Percentiles rank a stretch among this genome's conserved stretches.
Conservation (phyloP, 805 yeast genomes). For the Candida michaelii region DNA sequence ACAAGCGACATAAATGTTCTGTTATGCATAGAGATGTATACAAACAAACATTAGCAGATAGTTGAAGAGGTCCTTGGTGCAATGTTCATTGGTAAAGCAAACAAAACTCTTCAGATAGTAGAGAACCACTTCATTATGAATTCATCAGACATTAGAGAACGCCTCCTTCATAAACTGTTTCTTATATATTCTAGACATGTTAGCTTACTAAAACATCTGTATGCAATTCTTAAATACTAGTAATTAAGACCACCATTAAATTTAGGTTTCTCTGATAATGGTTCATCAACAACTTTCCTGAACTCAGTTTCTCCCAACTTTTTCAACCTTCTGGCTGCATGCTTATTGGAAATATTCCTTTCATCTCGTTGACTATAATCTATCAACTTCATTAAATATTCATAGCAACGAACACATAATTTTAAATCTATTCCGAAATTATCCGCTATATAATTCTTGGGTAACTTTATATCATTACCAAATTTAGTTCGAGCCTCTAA, state of each 20-base stretch:
- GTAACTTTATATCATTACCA: conserved; percentile 17
- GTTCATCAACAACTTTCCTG: conserved; percentile 1
- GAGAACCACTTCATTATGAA: too few relatives aligned
- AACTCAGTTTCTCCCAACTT: conserved; percentile 13
- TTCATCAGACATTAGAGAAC: too few relatives aligned
- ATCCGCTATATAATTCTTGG: conserved; percentile 18
- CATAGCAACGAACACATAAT: conserved; percentile 25
- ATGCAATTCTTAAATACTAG: neutral
- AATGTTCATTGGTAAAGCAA: too few relatives aligned
- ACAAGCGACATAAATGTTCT: too few relatives aligned
- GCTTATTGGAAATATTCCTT: conserved; percentile 23
- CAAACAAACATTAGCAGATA: too few relatives aligned
- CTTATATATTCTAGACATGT: too few relatives aligned
- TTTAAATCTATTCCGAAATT: conserved; percentile 17
- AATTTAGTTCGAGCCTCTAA: conserved; percentile 23
- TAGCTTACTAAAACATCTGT: too few relatives aligned
- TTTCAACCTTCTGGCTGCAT: conserved; percentile 20
- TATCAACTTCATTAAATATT: conserved; percentile 24
- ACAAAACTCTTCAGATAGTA: too few relatives aligned
- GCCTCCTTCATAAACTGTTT: too few relatives aligned
- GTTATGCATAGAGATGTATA: too few relatives aligned
- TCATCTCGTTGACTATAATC: conserved; percentile 24
- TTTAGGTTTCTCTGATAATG: neutral
- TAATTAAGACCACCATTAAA: neutral
- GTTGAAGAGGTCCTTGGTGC: too few relatives aligned